Evolutionary conservation across 83 land plant genomes (phyloP), one percentile per base, ranked within the genome.

Genomic region (Thuja plicata): DNA sequence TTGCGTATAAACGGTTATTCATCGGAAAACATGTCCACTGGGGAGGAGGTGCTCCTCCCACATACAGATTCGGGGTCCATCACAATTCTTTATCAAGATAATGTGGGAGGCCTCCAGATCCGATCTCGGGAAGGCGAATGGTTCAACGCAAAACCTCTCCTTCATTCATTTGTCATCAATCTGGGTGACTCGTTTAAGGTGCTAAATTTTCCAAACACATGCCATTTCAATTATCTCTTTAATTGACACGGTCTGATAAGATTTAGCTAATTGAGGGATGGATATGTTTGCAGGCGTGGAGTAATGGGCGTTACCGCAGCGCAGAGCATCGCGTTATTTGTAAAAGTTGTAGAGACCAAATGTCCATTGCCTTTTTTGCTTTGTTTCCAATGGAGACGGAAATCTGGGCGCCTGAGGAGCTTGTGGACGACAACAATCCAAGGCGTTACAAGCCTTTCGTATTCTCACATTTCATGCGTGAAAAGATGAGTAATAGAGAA

Each of bases 181-280:
- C 32, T 88, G n/a, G 94, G 94, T 7, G 94, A 92, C 5, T 86
- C 91, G 32, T 30, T 93, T 62, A 38, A 88, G 91, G 91, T 90
- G 41, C 0, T 8, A 73, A 73, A 2, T 60, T 73, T n/a, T 30
- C n/a, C 6, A 35, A 6, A 0, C 30, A 11, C 35, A 1, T 27
- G 1, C 11, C 1, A 73, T 60, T 60, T 17, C 21, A 3, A 60
- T 60, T 21, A 5, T 4, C 1, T 3, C 24, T 60, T 46, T 5
- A 1, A 21, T 4, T 0, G 32, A 6, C 8, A 27, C 8, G 7
- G 9, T n/a, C 7, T 10, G 7, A 24, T 6, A 2, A 30, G 12
- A 73, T 5, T 27, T 73, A 5, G 7, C 8, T 27, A 8, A 30
- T 43, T 43, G 7, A 73, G 7, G 8, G 11, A 2, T 50, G 54